These are phyloP conservation scores for Pythium diclinum DNA, from an alignment of 352 stramenopile species.

Conservation along the genomic window DNA sequence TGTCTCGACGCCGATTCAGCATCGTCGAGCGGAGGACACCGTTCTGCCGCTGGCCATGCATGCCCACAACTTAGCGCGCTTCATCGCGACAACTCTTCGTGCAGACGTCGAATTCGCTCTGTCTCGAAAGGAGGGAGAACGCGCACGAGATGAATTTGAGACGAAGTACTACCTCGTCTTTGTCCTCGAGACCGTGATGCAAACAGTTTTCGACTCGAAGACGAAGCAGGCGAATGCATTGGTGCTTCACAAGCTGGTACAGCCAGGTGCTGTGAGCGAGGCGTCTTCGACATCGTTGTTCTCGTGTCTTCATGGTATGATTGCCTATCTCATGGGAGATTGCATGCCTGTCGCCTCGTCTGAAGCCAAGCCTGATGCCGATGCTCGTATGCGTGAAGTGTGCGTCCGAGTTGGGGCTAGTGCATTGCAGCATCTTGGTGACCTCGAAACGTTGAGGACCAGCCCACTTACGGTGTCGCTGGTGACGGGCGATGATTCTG, in stretches of 20 bases:
- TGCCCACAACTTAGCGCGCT: constrained; percentile 43
- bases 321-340: constrained; percentile 16
- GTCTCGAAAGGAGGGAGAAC: constrained; percentile 11
- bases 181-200: constrained; percentile 72
- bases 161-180: constrained; percentile 79
- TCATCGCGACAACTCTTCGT: constrained; percentile 44
- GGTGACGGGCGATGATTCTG: constrained; percentile 44
- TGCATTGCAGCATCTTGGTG: constrained; percentile 58
- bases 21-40: constrained; percentile 63
- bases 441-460: constrained; percentile 60
- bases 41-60: constrained; percentile 56
- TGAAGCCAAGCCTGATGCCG: not conserved
- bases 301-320: constrained; percentile 20
- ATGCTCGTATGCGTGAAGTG: constrained; percentile 58
- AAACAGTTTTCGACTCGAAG: constrained; percentile 71
- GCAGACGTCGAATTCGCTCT: constrained; percentile 55
- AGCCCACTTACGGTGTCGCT: constrained; percentile 67
- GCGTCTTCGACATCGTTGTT: not conserved
- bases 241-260: constrained; percentile 63
- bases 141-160: constrained; percentile 42
- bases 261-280: not conserved
- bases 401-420: constrained; percentile 67
- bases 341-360: constrained; percentile 3
- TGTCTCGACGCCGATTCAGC: constrained; percentile 52
- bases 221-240: constrained; percentile 76